phyloP scores from a whole-genome alignment of 1,284 basidiomycete species.

The Trichosporon inkin region DNA sequence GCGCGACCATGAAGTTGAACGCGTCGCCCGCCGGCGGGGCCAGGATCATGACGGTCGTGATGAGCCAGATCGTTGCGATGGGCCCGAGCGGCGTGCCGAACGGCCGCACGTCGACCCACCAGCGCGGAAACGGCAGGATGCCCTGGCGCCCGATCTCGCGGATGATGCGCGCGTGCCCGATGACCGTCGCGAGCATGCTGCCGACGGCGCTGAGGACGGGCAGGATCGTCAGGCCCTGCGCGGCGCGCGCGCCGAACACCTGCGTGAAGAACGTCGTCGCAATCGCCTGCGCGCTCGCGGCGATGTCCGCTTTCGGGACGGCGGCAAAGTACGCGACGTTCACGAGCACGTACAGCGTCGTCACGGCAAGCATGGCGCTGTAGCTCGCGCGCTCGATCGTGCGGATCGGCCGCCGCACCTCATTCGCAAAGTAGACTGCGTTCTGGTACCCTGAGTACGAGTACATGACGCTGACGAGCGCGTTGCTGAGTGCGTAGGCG shows the following conservation, averaged over 20 bases:
- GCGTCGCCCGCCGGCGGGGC: constrained; percentile 57
- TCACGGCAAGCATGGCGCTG: constrained; percentile 29
- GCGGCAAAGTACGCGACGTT: constrained; percentile 50
- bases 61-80: constrained; percentile 53
- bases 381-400: constrained; percentile 35
- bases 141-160: constrained; percentile 46
- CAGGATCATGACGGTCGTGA: constrained; percentile 57
- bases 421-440: constrained; percentile 54
- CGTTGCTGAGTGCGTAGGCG: constrained; percentile 53
- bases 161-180: constrained; percentile 50
- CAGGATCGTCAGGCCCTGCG: constrained; percentile 35
- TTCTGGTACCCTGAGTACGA: constrained; percentile 50
- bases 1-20: constrained; percentile 54
- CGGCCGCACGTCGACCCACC: constrained; percentile 37
- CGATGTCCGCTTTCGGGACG: constrained; percentile 42
- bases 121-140: constrained; percentile 40
- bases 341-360: constrained; percentile 34
- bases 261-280: constrained; percentile 47
- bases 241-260: constrained; percentile 47
- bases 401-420: constrained; percentile 46
- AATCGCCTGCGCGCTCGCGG: constrained; percentile 35
- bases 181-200: constrained; percentile 30
- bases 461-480: constrained; percentile 25
- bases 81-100: constrained; percentile 51
- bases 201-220: constrained; percentile 46